Conservation (phyloP, 2,329 filamentous ascomycete genomes). For the Fusarium papillatum region DNA sequence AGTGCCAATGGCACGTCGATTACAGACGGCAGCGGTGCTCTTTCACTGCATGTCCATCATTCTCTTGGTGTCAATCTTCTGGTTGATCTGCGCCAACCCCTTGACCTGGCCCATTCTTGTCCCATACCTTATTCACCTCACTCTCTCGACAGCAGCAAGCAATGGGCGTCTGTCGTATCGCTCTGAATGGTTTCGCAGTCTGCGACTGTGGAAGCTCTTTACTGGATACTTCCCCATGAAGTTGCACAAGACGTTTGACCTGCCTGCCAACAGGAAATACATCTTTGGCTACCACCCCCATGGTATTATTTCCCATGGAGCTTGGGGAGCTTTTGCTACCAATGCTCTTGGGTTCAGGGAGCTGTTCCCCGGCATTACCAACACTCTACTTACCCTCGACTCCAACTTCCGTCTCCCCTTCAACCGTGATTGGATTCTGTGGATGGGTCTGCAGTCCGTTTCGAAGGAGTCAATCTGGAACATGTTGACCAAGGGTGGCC, state of each 20-base stretch:
- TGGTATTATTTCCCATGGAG: slow-evolving; percentile 97
- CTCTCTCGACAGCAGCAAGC: slow-evolving; percentile 82
- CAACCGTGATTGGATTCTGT: slow-evolving; percentile 94
- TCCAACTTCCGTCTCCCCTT: slow-evolving; percentile 95
- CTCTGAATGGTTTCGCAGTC: slow-evolving; percentile 79
- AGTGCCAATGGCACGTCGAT: slow-evolving; percentile 77
- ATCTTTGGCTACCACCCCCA: slow-evolving; percentile 98
- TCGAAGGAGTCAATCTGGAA: slow-evolving; percentile 95
- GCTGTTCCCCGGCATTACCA: slow-evolving; percentile 95
- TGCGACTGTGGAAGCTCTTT: slow-evolving; percentile 88
- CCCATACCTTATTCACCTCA: slow-evolving; percentile 86
- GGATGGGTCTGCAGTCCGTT: slow-evolving; percentile 89
- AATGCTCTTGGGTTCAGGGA: slow-evolving; percentile 89
- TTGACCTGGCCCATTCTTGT: slow-evolving; percentile 87
- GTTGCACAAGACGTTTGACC: slow-evolving; percentile 85
- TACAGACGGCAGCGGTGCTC: slow-evolving; percentile 85
- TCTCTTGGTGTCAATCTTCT: slow-evolving; percentile 83
- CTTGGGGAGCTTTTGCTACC: slow-evolving; percentile 91
- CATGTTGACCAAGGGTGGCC: slow-evolving; percentile 83
- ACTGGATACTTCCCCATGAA: slow-evolving; percentile 92
- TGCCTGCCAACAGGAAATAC: slow-evolving; percentile 89
- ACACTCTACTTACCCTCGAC: slow-evolving; percentile 93
- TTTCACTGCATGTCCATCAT: slow-evolving; percentile 80
- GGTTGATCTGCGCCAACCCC: slow-evolving; percentile 91
- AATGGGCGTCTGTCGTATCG: slow-evolving; percentile 83